These are phyloP conservation scores for Batrachochytrium dendrobatidis DNA, from an alignment of 371 early-diverging fungal genomes.

Conservation along the genomic window DNA sequence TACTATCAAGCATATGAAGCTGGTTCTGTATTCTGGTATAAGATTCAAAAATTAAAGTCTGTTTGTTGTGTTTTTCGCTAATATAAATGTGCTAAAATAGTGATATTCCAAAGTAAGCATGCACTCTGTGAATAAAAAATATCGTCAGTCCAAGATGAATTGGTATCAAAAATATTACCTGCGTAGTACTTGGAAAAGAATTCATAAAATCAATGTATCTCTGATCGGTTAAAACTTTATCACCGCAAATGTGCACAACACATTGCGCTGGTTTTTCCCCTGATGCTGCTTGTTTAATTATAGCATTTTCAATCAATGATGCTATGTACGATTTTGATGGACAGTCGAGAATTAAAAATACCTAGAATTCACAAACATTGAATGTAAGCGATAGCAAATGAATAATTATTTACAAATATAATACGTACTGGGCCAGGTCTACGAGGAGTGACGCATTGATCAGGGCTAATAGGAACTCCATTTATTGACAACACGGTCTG, in stretches of 20 bases:
- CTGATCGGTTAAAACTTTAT: constrained; percentile 55
- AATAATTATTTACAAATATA: no score
- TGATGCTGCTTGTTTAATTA: constrained; percentile 36
- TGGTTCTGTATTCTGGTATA: constrained; percentile 51
- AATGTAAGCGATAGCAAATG: not conserved
- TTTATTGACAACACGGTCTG: constrained; percentile 54
- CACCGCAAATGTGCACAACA: constrained; percentile 65
- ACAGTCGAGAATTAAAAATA: constrained; percentile 81
- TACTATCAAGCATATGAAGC: constrained; percentile 49
- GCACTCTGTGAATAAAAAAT: no score
- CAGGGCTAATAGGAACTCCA: constrained; percentile 67
- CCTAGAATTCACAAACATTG: constrained; percentile 16
- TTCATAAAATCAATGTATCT: constrained; percentile 72
- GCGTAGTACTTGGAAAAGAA: constrained; percentile 55
- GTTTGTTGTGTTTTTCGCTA: constrained; percentile 47
- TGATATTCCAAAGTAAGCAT: no score
- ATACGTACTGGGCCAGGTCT: constrained; percentile 49
- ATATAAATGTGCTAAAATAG: constrained; percentile 65
- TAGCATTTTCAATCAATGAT: constrained; percentile 40
- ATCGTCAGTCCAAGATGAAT: no score
- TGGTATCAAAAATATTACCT: constrained; percentile 43
- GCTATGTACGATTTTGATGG: constrained; percentile 60
- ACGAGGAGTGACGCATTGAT: constrained; percentile 57
- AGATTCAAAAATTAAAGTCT: constrained; percentile 50
- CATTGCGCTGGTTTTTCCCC: constrained; percentile 14